phyloP scores from a whole-genome alignment of 1,139 yeast genomes.

The Oligophagozyma castellii region DNA sequence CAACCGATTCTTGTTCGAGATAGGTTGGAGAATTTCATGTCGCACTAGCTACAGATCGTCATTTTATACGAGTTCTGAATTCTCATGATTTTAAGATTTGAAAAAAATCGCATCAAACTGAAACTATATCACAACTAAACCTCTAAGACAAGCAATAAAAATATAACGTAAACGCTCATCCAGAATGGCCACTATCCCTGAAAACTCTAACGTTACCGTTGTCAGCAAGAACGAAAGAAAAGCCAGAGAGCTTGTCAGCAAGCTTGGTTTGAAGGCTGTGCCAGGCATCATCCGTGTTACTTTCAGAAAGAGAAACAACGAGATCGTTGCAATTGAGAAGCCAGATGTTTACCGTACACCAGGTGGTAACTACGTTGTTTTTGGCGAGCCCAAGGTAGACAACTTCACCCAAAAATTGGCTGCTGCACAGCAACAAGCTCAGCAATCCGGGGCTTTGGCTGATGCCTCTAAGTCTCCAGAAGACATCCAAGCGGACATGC shows the following conservation, averaged over 20 bases:
- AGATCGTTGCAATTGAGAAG: conserved; percentile 78
- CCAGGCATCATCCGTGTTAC: conserved; percentile 93
- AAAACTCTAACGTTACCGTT: conserved; percentile 42
- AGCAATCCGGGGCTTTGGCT: conserved; percentile 20
- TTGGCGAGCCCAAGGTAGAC: conserved; percentile 96
- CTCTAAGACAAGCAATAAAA: too few relatives aligned
- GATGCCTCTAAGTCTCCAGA: conserved; percentile 26
- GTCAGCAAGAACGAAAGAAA: conserved; percentile 88
- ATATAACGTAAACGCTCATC: too few relatives aligned
- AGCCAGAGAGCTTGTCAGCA: conserved; percentile 84
- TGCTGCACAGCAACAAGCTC: conserved; percentile 56
- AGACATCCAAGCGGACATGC: conserved; percentile 74
- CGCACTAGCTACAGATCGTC: too few relatives aligned
- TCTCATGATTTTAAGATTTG: too few relatives aligned
- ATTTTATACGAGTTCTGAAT: too few relatives aligned
- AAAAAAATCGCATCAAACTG: too few relatives aligned
- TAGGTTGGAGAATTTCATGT: too few relatives aligned
- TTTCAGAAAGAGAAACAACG: conserved; percentile 88
- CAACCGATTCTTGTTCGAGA: too few relatives aligned
- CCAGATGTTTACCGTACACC: conserved; percentile 94
- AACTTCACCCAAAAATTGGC: conserved; percentile 76
- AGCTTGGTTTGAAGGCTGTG: conserved; percentile 82
- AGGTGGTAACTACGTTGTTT: conserved; percentile 91
- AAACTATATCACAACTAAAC: too few relatives aligned
- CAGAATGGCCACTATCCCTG: conserved; percentile 4